Percentiles rank a stretch among this genome's conserved stretches.
Evolutionary conservation across 495 filamentous ascomycete genomes (phyloP).

Genomic region (Cercophora sp.): DNA sequence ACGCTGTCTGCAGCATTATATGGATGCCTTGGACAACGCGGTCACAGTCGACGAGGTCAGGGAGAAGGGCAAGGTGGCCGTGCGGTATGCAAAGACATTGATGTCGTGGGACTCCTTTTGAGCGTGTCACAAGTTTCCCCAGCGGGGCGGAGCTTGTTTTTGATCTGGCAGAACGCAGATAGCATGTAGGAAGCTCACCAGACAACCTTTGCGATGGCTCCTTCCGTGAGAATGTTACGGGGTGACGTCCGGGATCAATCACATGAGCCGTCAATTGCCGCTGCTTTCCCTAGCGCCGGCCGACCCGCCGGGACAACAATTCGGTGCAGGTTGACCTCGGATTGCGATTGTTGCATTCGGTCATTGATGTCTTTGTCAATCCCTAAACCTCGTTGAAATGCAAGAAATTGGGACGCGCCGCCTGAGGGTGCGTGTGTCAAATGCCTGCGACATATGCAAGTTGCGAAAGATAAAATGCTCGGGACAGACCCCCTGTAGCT

Average conservation of each 20-base stretch:
- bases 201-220: background rate
- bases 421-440: constrained; percentile 33
- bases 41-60: constrained; percentile 11
- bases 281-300: background rate
- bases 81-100: constrained; percentile 25
- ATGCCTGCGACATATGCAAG: constrained; percentile 46
- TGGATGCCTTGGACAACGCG: constrained; percentile 17
- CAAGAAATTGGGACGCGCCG: constrained; percentile 16
- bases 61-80: constrained; percentile 15
- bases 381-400: too few relatives aligned
- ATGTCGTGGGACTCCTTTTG: too few relatives aligned
- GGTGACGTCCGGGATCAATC: too few relatives aligned
- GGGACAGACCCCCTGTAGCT: constrained; percentile 33
- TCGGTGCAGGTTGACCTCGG: too few relatives aligned
- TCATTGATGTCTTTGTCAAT: too few relatives aligned
- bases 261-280: background rate
- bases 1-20: constrained; percentile 14
- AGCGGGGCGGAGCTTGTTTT: too few relatives aligned
- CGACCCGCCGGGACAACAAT: background rate
- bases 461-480: constrained; percentile 42
- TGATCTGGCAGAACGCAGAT: too few relatives aligned
- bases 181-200: too few relatives aligned
- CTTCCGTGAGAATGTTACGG: too few relatives aligned
- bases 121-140: too few relatives aligned
- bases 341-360: too few relatives aligned